Conservation (phyloP, 2,329 filamentous ascomycete genomes). For the Lecanoromycetidae sp. region DNA sequence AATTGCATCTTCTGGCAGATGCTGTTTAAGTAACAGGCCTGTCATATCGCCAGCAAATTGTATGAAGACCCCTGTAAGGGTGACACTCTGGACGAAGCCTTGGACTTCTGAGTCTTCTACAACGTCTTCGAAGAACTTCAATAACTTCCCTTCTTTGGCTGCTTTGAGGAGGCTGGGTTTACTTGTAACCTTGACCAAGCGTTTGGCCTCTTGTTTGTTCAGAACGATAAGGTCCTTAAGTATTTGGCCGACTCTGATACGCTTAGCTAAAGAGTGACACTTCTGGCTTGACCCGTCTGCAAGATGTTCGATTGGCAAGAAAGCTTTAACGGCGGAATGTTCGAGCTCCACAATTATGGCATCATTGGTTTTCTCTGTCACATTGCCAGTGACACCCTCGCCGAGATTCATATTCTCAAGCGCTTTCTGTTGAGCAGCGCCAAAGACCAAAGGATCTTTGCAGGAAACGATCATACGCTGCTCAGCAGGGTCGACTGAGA, state of each 20-base stretch:
- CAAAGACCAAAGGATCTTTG: slow-evolving; percentile 73
- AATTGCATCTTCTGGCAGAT: slow-evolving; percentile 59
- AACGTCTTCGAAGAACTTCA: slow-evolving; percentile 60
- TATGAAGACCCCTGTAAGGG: slow-evolving; percentile 70
- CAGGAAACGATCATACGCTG: slow-evolving; percentile 76
- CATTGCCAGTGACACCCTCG: slow-evolving; percentile 62
- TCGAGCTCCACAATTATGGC: slow-evolving; percentile 66
- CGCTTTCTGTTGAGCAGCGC: slow-evolving; percentile 60
- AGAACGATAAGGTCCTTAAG: slow-evolving; percentile 72
- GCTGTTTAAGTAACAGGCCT: slow-evolving; percentile 67
- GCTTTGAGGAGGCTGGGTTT: slow-evolving; percentile 74
- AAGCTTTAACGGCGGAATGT: slow-evolving; percentile 62
- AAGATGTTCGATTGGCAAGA: slow-evolving; percentile 65
- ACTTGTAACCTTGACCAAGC: slow-evolving; percentile 63
- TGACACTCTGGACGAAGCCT: slow-evolving; percentile 79
- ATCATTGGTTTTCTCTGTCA: slow-evolving; percentile 68
- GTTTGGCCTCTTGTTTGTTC: slow-evolving; percentile 69
- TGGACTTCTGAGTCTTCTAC: slow-evolving; percentile 55
- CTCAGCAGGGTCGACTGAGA: slow-evolving; percentile 61
- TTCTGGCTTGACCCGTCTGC: slow-evolving; percentile 75
- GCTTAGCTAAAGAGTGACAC: slow-evolving; percentile 62
- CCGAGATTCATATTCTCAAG: slow-evolving; percentile 64
- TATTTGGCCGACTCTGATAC: slow-evolving; percentile 71
- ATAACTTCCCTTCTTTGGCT: slow-evolving; percentile 56
- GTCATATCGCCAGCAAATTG: slow-evolving; percentile 69